Percentiles rank a stretch among this genome's conserved stretches.
Evolutionary conservation across 495 filamentous ascomycete species (phyloP).

Genomic region (Penicillium odoratum): DNA sequence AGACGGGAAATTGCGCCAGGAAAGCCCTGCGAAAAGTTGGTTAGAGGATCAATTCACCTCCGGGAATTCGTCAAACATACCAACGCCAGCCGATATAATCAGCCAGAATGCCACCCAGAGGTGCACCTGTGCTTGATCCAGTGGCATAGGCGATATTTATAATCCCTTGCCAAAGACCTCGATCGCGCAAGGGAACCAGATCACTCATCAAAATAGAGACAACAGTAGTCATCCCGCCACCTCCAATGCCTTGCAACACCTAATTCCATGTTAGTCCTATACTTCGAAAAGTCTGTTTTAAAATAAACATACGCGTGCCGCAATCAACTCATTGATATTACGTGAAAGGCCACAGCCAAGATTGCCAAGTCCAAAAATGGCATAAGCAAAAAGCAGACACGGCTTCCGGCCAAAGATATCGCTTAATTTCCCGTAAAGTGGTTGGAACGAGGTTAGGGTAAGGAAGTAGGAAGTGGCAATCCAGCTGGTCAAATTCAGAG

Average conservation of each 20-base stretch:
- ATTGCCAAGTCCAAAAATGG: constrained; percentile 72
- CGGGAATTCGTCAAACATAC: constrained; percentile 30
- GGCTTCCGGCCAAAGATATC: constrained; percentile 85
- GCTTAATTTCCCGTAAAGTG: constrained; percentile 72
- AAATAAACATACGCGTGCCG: constrained; percentile 51
- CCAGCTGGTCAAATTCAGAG: constrained; percentile 79
- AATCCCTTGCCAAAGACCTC: constrained; percentile 80
- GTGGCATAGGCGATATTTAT: constrained; percentile 76
- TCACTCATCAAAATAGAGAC: constrained; percentile 78
- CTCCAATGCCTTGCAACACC: constrained; percentile 72
- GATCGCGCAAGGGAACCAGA: constrained; percentile 70
- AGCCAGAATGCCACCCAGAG: constrained; percentile 68
- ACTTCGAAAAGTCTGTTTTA: neutral
- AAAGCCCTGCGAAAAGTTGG: constrained; percentile 59
- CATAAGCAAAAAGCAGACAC: constrained; percentile 71
- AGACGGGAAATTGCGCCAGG: constrained; percentile 67
- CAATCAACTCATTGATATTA: constrained; percentile 69
- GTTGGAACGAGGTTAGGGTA: constrained; percentile 77
- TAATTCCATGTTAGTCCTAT: constrained; percentile 8
- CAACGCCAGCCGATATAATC: constrained; percentile 84
- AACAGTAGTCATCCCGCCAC: constrained; percentile 83
- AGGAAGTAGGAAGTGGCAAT: constrained; percentile 78
- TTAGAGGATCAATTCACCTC: neutral
- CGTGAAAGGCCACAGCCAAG: constrained; percentile 70
- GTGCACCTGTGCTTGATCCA: constrained; percentile 70